Base-by-base conservation (phyloP, 139 green algal genomes). In the Tetradesmus lagerheimii region DNA sequence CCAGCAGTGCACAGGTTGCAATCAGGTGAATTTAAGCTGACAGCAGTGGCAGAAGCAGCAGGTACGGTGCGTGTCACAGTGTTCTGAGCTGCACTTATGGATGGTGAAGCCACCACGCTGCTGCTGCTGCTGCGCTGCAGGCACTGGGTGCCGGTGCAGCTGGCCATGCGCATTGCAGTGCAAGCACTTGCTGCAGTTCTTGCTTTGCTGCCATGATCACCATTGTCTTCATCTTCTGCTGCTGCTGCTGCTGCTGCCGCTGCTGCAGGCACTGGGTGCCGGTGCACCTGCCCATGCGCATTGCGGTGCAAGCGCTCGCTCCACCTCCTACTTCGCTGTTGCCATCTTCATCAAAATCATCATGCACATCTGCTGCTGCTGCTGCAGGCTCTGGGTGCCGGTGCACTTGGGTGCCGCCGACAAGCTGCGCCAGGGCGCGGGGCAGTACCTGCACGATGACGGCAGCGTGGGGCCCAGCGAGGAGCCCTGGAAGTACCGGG, bases 331-430 rank as follows among this genome's bases (percentile, higher is more conserved):
- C n/a, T n/a, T n/a, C n/a, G n/a, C n/a, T n/a, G n/a, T n/a, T n/a
- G n/a, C n/a, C n/a, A n/a, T n/a, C n/a, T n/a, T n/a, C n/a, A n/a
- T n/a, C n/a, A n/a, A n/a, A 27, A 11, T n/a, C 5, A 50, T 8
- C 8, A 4, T 14, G 8, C 41, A 39, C 29, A 15, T 4, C 41
- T 86, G 80, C 45, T 86, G 80, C 18, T 74, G 20, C 31, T 34
- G 43, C 80, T 64, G 82, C 57, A 88, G 82, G 82, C 57, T 64
- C 3, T 88, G 82, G 82, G 82, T 88, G 57, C 82, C 57, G 39
- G 82, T 88, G 37, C 82, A 79, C 16, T 57, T 88, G 53, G 82
- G 57, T n/a, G 66, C 57, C n/a, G 82, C 82, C 43, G 82, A 80
- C 20, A 62, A 64, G 16, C 82, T 88, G 27, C 82, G 71, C 18